These are phyloP conservation scores for Nigrospora oryzae DNA, from an alignment of 2,329 filamentous ascomycete genomes.

Conservation along the genomic window DNA sequence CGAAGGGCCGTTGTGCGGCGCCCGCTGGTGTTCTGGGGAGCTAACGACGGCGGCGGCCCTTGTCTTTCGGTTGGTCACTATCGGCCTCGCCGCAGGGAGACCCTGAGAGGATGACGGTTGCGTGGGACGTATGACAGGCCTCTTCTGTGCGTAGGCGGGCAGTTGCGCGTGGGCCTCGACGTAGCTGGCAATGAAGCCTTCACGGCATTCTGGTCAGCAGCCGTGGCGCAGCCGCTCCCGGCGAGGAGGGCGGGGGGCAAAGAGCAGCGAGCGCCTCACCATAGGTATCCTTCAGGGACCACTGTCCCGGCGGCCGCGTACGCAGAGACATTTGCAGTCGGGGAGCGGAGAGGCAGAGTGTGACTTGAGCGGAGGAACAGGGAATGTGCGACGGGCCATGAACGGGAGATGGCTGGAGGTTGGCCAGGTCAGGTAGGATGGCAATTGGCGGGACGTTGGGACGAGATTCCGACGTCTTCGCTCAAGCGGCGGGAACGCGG, in stretches of 20 bases:
- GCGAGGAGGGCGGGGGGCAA: too few species aligned
- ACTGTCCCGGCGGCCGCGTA: slow-evolving; percentile 15
- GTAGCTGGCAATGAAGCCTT: slow-evolving; percentile 23
- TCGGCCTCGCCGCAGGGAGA: background rate
- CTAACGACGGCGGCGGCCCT: background rate
- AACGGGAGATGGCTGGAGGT: too few species aligned
- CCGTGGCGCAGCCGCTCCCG: too few species aligned
- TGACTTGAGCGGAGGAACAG: too few species aligned
- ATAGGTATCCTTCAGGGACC: slow-evolving; percentile 24
- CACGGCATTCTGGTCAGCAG: too few species aligned
- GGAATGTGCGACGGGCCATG: too few species aligned
- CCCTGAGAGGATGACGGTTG: background rate
- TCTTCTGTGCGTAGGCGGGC: slow-evolving; percentile 3
- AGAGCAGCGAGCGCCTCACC: slow-evolving; percentile 10
- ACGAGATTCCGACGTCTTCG: too few species aligned
- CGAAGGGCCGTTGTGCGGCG: slow-evolving; percentile 2
- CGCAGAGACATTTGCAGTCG: slow-evolving; percentile 12
- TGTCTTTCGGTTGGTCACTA: background rate
- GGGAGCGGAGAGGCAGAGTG: too few species aligned
- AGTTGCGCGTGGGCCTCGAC: slow-evolving; percentile 13
- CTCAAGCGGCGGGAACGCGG: too few species aligned
- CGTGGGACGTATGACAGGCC: slow-evolving; percentile 2
- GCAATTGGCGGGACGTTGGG: too few species aligned
- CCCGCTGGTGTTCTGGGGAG: slow-evolving; percentile 2
- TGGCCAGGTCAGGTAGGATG: too few species aligned